Percentiles rank a stretch among this genome's conserved stretches.
Conservation (phyloP, 306 rosid species). For the Adenanthera pavonina region DNA sequence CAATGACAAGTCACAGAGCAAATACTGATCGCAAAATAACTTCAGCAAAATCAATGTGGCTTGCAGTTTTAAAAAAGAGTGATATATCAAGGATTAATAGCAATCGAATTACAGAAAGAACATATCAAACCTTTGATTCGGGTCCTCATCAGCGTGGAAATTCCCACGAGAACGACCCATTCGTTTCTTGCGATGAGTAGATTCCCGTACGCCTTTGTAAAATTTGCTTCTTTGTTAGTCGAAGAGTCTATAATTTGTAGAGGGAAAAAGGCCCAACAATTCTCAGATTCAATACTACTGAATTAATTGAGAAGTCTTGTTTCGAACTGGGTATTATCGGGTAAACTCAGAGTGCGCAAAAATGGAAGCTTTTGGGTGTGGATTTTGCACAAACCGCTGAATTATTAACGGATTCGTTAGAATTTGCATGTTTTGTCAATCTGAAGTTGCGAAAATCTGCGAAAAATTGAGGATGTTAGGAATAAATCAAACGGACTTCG, state of each 20-base stretch:
- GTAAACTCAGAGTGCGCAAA: conserved; percentile 12
- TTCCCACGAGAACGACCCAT: conserved; percentile 99
- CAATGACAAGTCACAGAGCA: conserved; percentile 14
- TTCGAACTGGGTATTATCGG: conserved; percentile 28
- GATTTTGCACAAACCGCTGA: conserved; percentile 3
- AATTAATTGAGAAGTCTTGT: neutral
- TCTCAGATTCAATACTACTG: neutral
- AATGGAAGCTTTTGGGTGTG: neutral
- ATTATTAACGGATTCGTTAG: neutral
- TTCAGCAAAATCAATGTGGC: conserved; percentile 20
- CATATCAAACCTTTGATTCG: conserved; percentile 74
- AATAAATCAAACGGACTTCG: neutral
- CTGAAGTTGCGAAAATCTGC: neutral
- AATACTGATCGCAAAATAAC: conserved; percentile 24
- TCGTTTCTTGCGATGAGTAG: conserved; percentile 38
- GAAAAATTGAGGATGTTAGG: neutral
- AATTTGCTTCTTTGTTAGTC: conserved; percentile 6
- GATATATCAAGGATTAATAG: neutral
- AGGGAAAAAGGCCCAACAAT: conserved; percentile 44
- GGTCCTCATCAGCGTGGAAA: conserved; percentile 88
- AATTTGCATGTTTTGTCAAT: neutral
- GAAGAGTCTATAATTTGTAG: neutral
- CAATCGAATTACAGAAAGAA: neutral
- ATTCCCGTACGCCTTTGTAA: conserved; percentile 25
- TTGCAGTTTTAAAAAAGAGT: conserved; percentile 6